Conservation (phyloP, 1,284 basidiomycete genomes). For the Baeospora myosura region DNA sequence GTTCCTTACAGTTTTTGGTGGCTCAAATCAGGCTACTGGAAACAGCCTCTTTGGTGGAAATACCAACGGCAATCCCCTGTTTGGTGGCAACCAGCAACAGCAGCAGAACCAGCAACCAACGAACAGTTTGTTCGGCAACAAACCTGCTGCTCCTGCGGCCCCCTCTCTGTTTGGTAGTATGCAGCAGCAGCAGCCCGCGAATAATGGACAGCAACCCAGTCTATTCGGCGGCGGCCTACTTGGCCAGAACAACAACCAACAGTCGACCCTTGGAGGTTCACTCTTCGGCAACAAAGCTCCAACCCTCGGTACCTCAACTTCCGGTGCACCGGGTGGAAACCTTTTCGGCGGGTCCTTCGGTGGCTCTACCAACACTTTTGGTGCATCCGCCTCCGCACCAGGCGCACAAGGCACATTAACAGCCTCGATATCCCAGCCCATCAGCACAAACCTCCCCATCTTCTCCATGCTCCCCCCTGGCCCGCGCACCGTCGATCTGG, state of each 20-base stretch:
- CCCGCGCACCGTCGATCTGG: constrained; percentile 52
- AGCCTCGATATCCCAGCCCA: constrained; percentile 86
- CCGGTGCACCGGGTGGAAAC: constrained; percentile 26
- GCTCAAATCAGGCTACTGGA: constrained; percentile 10
- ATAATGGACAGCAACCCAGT: constrained; percentile 8
- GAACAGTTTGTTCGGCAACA: constrained; percentile 5
- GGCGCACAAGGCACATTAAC: constrained; percentile 54
- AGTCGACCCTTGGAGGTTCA: constrained; percentile 15
- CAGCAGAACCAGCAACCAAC: constrained; percentile 19
- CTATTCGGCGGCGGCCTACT: constrained; percentile 27
- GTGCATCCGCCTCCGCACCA: constrained; percentile 30
- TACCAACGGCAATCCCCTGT: constrained; percentile 20
- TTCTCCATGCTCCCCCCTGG: constrained; percentile 69
- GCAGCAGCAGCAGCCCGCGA: constrained; percentile 23
- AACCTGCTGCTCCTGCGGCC: constrained; percentile 24
- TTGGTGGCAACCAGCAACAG: constrained; percentile 29
- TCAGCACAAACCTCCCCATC: constrained; percentile 76
- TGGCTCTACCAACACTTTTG: constrained; percentile 27
- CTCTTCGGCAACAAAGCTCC: constrained; percentile 21
- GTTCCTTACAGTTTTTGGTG: constrained; percentile 15
- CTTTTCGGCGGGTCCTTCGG: constrained; percentile 35
- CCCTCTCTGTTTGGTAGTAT: constrained; percentile 37
- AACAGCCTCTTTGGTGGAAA: constrained; percentile 19
- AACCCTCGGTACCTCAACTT: constrained; percentile 14
- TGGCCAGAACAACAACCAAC: constrained; percentile 22